Conservation (phyloP, 2,329 filamentous ascomycete species). For the Dothideomycetidae sp. region DNA sequence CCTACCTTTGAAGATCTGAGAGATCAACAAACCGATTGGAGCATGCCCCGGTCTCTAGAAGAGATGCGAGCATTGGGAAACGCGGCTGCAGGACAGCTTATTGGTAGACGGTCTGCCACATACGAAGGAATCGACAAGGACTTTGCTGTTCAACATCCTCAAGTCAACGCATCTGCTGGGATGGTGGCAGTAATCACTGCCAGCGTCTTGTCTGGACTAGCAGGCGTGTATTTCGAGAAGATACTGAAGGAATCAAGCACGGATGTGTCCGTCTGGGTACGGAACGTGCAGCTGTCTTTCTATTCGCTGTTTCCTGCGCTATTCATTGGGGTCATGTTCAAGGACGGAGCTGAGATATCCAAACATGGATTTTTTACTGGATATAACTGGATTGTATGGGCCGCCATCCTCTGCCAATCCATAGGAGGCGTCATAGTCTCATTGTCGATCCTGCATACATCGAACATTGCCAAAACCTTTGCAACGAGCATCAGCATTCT, state of each 20-base stretch:
- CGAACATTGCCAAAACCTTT: constrained; percentile 89
- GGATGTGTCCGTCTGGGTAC: constrained; percentile 72
- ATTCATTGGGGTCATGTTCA: constrained; percentile 71
- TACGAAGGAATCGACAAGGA: constrained; percentile 74
- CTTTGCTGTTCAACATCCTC: constrained; percentile 35
- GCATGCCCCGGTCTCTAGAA: constrained; percentile 67
- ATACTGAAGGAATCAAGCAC: constrained; percentile 72
- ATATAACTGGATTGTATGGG: constrained; percentile 87
- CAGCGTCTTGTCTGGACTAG: constrained; percentile 68
- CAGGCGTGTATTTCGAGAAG: constrained; percentile 81
- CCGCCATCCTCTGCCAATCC: constrained; percentile 68
- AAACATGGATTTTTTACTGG: constrained; percentile 85
- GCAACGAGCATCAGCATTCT: constrained; percentile 86
- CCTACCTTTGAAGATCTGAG: constrained; percentile 47
- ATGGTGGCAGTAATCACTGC: constrained; percentile 64
- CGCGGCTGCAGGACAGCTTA: constrained; percentile 34
- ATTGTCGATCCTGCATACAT: constrained; percentile 66
- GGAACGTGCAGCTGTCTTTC: constrained; percentile 87
- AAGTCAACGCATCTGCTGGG: constrained; percentile 67
- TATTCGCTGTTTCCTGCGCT: constrained; percentile 86
- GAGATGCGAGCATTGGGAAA: constrained; percentile 54
- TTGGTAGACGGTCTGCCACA: constrained; percentile 60
- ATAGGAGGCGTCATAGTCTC: constrained; percentile 72
- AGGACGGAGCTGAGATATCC: constrained; percentile 71
- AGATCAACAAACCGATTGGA: constrained; percentile 41